These are phyloP conservation scores for Globisporangium ultimum DNA, from an alignment of 352 stramenopile genomes.

Conservation along the genomic window DNA sequence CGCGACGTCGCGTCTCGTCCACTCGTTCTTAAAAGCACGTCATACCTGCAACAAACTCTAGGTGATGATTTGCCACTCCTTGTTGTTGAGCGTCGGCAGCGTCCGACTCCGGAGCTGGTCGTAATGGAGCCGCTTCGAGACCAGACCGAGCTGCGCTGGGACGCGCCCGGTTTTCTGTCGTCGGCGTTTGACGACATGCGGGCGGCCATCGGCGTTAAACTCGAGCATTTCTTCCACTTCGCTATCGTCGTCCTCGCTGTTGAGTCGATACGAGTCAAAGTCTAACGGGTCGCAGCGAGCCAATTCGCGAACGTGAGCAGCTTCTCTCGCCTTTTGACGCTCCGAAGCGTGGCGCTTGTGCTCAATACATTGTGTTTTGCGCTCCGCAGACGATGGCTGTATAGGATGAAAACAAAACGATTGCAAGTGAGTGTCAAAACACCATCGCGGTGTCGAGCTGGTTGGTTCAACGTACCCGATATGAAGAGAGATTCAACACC, in stretches of 20 bases:
- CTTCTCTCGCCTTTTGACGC: slow-evolving; percentile 22
- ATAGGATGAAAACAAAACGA: not conserved
- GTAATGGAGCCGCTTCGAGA: slow-evolving; percentile 60
- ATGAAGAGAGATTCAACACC: slow-evolving; percentile 41
- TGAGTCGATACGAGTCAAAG: slow-evolving; percentile 43
- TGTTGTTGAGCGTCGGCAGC: slow-evolving; percentile 46
- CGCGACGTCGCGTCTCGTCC: too few species aligned
- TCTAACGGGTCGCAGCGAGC: slow-evolving; percentile 47
- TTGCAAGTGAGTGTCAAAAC: not conserved
- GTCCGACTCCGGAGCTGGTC: slow-evolving; percentile 47
- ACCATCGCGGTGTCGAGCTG: too few species aligned
- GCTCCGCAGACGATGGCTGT: slow-evolving; percentile 26
- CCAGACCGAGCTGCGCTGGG: slow-evolving; percentile 42
- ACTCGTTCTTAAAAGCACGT: too few species aligned
- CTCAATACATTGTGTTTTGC: slow-evolving; percentile 21
- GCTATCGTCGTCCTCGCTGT: slow-evolving; percentile 50
- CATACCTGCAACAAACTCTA: not conserved
- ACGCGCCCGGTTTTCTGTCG: slow-evolving; percentile 21
- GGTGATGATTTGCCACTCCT: slow-evolving; percentile 56
- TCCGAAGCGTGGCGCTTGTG: slow-evolving; percentile 17
- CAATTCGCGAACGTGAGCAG: slow-evolving; percentile 14
- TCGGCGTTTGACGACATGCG: slow-evolving; percentile 29
- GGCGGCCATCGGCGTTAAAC: slow-evolving; percentile 32
- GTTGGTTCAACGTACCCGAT: slow-evolving; percentile 24
- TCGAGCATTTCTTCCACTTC: slow-evolving; percentile 46